A percentile compares a stretch with the other conserved stretches of the same genome.
Evolutionary conservation across 805 yeast genomes (phyloP).

Genomic region (Dipodascus geniculatus): DNA sequence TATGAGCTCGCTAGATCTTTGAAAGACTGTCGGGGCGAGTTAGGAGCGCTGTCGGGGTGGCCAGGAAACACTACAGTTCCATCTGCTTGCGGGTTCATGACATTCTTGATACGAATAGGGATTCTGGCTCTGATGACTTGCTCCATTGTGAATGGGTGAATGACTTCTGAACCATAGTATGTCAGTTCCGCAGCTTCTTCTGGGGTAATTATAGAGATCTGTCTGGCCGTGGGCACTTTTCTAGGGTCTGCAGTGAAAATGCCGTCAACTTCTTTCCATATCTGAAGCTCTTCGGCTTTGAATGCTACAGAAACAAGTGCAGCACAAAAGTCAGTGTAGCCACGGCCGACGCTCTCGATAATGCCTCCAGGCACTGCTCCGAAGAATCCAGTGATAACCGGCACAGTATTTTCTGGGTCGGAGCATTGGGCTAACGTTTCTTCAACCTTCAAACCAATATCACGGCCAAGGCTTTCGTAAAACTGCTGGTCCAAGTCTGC

Average conservation of each 20-base stretch:
- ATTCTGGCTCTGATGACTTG: constrained; percentile 93
- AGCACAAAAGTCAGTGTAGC: constrained; percentile 96
- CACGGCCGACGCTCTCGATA: constrained; percentile 87
- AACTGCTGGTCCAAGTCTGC: constrained; percentile 53
- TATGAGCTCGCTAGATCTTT: neutral
- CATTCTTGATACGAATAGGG: constrained; percentile 94
- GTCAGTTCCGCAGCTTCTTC: constrained; percentile 98
- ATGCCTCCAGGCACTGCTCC: constrained; percentile 95
- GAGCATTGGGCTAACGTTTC: constrained; percentile 24
- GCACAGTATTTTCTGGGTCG: constrained; percentile 37
- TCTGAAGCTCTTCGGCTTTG: constrained; percentile 86
- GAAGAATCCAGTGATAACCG: constrained; percentile 92
- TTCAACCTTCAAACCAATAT: constrained; percentile 31
- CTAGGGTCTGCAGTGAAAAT: constrained; percentile 98
- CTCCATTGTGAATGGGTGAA: constrained; percentile 97
- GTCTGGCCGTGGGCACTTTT: constrained; percentile 80
- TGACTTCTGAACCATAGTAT: constrained; percentile 94
- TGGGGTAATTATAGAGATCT: constrained; percentile 82
- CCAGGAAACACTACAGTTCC: constrained; percentile 95
- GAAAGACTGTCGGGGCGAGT: constrained; percentile 27
- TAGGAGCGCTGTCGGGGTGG: constrained; percentile 72
- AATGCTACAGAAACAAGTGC: constrained; percentile 91
- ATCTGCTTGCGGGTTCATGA: constrained; percentile 80
- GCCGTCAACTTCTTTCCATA: constrained; percentile 99
- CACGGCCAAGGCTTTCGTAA: constrained; percentile 39